phyloP scores from a whole-genome alignment of 2,329 filamentous ascomycete species.

The Ceratocystis cubensis region DNA sequence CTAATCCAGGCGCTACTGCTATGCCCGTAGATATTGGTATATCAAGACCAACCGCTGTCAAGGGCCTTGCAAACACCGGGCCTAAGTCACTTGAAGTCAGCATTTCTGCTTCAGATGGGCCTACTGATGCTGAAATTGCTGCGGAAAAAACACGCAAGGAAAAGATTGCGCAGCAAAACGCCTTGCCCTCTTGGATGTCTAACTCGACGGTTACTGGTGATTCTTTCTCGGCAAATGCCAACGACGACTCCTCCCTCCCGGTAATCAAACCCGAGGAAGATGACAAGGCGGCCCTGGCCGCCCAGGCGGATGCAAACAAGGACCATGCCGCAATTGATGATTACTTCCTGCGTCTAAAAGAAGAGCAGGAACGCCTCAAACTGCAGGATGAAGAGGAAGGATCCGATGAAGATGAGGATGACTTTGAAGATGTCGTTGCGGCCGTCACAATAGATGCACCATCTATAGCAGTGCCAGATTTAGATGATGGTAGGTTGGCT shows the following conservation, averaged over 20 bases:
- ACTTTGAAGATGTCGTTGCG: slow-evolving; percentile 41
- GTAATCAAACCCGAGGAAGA: slow-evolving; percentile 32
- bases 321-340: slow-evolving; percentile 49
- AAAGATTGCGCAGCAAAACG: slow-evolving; percentile 54
- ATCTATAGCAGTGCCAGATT: slow-evolving; percentile 18
- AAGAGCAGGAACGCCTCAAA: slow-evolving; percentile 38
- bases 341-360: slow-evolving; percentile 54
- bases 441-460: slow-evolving; percentile 22
- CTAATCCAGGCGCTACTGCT: slow-evolving; percentile 51
- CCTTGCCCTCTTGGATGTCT: slow-evolving; percentile 58
- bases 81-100: slow-evolving; percentile 58
- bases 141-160: slow-evolving; percentile 54
- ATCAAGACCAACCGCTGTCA: slow-evolving; percentile 53
- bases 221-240: slow-evolving; percentile 36
- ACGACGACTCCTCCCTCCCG: slow-evolving; percentile 25
- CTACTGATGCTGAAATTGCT: slow-evolving; percentile 52
- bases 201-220: slow-evolving; percentile 56
- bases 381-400: slow-evolving; percentile 25
- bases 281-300: slow-evolving; percentile 34
- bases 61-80: slow-evolving; percentile 52
- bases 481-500: slow-evolving; percentile 23
- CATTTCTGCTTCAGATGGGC: slow-evolving; percentile 53
- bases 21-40: slow-evolving; percentile 42
- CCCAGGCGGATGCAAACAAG: slow-evolving; percentile 35
- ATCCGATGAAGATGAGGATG: slow-evolving; percentile 27